Base-by-base conservation (phyloP, 2,329 filamentous ascomycete genomes). In the Cladobotryum protrusum region DNA sequence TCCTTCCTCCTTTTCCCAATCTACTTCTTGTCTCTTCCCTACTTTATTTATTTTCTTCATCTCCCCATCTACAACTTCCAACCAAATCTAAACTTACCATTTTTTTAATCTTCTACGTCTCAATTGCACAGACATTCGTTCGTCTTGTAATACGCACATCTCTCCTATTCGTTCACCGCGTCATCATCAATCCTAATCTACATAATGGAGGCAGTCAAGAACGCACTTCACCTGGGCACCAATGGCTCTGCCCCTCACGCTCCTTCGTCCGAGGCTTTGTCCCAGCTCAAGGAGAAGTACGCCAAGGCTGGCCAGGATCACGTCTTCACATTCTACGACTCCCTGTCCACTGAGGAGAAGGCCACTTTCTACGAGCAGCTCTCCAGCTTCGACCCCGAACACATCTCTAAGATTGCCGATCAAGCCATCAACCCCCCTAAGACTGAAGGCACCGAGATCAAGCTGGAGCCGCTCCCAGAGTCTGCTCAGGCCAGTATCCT, bases 401-500 rank as follows among this genome's bases (percentile, higher is more conserved):
- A 87, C 72, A 92, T 97, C 79, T 96, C 93, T 74, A 80, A 85
- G 60, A 86, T 97, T 68, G 86, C 88, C 63, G 74, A 92, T 58
- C 84, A 81, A 66, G 89, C 91, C 53, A 78, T 97, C 56, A 82
- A 90, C 72, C 88, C 91, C 29, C 81, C 86, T 54, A 78, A 85
- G 62, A 72, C 82, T 52, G 76, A 82, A 54, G 73, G 77, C 54
- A 70, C 71, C 52, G 69, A 76, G 49, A 76, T 72, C 52, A 69
- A 69, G 33, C 83, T 97, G 64, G 89, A 96, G 70, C 92, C 92
- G 47, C 83, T 99, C 19, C 93, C 93, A 56, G 85, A 89, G 43
- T 83, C 85, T 51, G 89, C 89, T 44, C 89, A 83, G 43, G 93
- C 91, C 46, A 96, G 90, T 52, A 89, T 96, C 61, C 83, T 97